Conservation (phyloP, 148 eudicot species). For the Fallopia convolvulus region DNA sequence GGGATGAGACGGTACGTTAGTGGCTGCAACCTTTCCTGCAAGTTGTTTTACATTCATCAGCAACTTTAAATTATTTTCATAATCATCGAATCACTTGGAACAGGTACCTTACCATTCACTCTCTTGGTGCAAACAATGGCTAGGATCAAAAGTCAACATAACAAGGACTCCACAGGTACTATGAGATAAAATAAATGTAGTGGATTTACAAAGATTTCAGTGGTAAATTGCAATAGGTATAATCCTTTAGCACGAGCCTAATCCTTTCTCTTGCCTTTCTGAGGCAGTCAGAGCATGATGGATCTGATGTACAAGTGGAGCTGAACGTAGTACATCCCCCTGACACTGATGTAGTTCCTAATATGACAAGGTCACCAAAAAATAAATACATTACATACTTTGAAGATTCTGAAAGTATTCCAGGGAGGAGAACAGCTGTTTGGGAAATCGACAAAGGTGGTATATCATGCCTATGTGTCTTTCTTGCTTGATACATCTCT, state of each 20-base stretch:
- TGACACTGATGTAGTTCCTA: constrained; percentile 66
- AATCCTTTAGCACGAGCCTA: not conserved
- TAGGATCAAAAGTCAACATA: constrained; percentile 84
- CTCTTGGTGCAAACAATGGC: constrained; percentile 98
- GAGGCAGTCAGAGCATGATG: constrained; percentile 83
- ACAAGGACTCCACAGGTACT: constrained; percentile 96
- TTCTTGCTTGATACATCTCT: not conserved
- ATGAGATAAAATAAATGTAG: not conserved
- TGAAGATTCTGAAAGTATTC: constrained; percentile 92
- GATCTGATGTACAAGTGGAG: constrained; percentile 82
- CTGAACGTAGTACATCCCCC: constrained; percentile 58
- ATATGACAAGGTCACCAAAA: constrained; percentile 77
- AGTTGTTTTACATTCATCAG: not conserved
- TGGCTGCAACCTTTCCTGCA: not conserved
- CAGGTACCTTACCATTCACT: constrained; percentile 95
- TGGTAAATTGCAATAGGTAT: not conserved
- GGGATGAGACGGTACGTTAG: constrained; percentile 80
- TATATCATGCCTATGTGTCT: constrained; percentile 20
- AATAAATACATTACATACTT: constrained; percentile 91
- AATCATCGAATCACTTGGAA: constrained; percentile 3
- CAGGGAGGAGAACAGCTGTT: constrained; percentile 85
- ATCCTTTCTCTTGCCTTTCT: not conserved
- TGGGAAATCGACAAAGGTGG: constrained; percentile 99
- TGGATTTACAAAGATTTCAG: not conserved
- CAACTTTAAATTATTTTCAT: not conserved